Conservation (phyloP, 805 yeast species). For the Isabelozyma pseudorhagii region DNA sequence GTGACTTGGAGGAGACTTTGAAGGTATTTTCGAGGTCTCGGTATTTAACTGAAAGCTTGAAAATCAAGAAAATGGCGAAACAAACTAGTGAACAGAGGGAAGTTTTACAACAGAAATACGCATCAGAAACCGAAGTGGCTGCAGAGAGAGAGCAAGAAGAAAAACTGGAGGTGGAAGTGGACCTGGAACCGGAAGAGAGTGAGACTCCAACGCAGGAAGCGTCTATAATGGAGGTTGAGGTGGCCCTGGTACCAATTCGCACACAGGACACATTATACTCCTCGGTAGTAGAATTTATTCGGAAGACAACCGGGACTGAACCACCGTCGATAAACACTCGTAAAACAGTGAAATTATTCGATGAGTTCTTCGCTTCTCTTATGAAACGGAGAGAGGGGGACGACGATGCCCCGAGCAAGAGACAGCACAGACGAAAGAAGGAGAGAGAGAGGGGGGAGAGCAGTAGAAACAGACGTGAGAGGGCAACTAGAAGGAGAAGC, state of each 20-base stretch:
- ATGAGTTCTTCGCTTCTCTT: background rate
- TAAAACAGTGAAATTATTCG: background rate
- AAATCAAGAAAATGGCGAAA: background rate
- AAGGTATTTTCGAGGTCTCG: background rate
- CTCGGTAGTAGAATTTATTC: background rate
- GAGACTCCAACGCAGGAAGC: background rate
- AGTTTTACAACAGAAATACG: background rate
- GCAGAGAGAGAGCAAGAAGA: background rate
- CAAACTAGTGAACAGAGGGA: background rate
- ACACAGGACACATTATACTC: background rate
- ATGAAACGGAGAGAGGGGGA: background rate
- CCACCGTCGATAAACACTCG: background rate
- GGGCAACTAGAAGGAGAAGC: no score
- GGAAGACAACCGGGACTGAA: background rate
- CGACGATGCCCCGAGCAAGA: no score
- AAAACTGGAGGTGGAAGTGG: no score
- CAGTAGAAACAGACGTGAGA: no score
- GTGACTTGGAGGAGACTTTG: background rate
- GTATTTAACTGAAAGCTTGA: background rate
- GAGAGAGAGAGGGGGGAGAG: no score
- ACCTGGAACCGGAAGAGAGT: no score
- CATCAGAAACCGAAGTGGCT: background rate
- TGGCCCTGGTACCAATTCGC: background rate
- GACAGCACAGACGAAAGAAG: no score
- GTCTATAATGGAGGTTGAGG: background rate